Percentiles rank a stretch among this genome's conserved stretches.
Conservation (phyloP, 345 rosid species). For the Pistacia vera region DNA sequence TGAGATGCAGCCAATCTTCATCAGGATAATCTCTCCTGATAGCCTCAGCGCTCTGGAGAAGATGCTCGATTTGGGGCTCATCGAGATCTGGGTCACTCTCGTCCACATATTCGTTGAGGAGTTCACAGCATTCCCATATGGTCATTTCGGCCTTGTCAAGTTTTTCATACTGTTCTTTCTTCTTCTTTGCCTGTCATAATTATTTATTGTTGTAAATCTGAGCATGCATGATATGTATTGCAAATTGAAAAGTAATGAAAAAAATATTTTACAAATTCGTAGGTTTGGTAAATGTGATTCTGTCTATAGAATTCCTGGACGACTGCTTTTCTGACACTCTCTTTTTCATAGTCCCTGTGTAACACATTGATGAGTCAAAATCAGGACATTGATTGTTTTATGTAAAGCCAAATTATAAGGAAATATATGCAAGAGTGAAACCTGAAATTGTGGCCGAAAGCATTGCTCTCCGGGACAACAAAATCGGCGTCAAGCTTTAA, state of each 20-base stretch:
- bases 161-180: constrained; percentile 52
- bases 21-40: constrained; percentile 60
- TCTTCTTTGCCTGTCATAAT: constrained; percentile 42
- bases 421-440: constrained; percentile 18
- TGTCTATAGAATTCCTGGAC: constrained; percentile 57
- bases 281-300: constrained; percentile 70
- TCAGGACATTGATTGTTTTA: not conserved
- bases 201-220: no score
- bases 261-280: constrained; percentile 40
- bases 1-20: constrained; percentile 69
- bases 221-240: no score
- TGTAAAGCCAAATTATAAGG: not conserved
- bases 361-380: not conserved
- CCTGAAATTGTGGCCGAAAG: constrained; percentile 54
- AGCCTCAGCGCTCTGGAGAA: constrained; percentile 74
- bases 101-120: constrained; percentile 57
- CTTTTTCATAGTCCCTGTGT: constrained; percentile 48
- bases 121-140: constrained; percentile 74
- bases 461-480: constrained; percentile 54
- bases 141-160: constrained; percentile 54
- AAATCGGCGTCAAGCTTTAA: constrained; percentile 28
- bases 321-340: constrained; percentile 44
- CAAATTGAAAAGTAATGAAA: not conserved
- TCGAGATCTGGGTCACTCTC: constrained; percentile 72
- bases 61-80: constrained; percentile 71